Base-by-base conservation (phyloP, 139 green algal species). In the Chlorella vulgaris region DNA sequence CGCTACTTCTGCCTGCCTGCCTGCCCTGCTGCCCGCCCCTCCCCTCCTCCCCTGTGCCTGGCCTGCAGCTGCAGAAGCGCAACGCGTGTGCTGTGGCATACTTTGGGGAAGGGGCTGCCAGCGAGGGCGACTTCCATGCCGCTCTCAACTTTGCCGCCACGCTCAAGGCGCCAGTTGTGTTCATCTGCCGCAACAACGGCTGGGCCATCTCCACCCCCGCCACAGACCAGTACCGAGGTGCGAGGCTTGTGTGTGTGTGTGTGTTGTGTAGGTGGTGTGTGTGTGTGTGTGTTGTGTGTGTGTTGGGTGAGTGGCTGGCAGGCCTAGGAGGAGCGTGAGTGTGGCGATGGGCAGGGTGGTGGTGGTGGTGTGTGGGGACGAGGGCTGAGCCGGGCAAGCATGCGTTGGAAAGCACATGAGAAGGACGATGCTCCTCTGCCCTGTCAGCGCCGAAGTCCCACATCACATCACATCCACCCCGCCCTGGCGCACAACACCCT, bases 111-210 rank as follows among this genome's bases (percentile, higher is more conserved):
- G 95, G 96, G 4, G 96, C 94, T 2, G 82, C 91, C 22, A 93
- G 84, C 70, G 93, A 97, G 82, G 96, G 96, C 0, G 96, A 99
- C 89, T 97, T 96, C 31, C 96, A 98, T 82, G 95, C 95, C 22
- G 95, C 96, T 5, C 67, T 97, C 53, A 98, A 98, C 85, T 98
- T 99, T 91, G 92, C 95, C 1, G 91, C 93, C 7, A 94, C 92
- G 7, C 86, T 99, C 36, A 77, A 78, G 0, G 89, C 88, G 4
- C 96, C 96, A 21, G 86, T 92, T 2, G 31, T 99, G 15, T 98
- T 99, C 89, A 89, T 99, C 22, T 99, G 96, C 89, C 91, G 96
- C 74, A 99, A 99, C 91, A 99, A 99, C 78, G 96, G 96, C 33
- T 98, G 94, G 89, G 95, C 95, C 73, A 98, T 98, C 86, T 91